Evolutionary conservation across 78 protist species (phyloP).

Genomic region (Parvularia atlantis): DNA sequence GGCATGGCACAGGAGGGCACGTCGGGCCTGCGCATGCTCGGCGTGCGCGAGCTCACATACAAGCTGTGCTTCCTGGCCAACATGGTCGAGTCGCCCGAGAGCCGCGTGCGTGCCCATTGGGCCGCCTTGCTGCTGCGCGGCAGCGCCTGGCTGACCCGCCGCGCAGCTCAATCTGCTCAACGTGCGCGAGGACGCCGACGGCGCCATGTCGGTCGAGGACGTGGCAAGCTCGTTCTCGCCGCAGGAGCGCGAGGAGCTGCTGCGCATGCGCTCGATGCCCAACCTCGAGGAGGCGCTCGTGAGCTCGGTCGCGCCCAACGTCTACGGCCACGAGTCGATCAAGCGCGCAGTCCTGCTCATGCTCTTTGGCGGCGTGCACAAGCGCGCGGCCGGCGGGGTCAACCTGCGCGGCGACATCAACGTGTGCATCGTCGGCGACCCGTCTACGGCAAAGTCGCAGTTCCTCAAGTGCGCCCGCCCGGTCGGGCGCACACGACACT

Average conservation of each 20-base stretch:
- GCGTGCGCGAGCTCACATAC: conserved; percentile 89
- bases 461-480: conserved; percentile 76
- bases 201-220: not conserved
- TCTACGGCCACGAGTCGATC: conserved; percentile 79
- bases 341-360: conserved; percentile 89
- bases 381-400: conserved; percentile 62
- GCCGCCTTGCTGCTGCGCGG: not conserved
- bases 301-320: conserved; percentile 62
- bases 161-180: conserved; percentile 1
- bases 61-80: conserved; percentile 76
- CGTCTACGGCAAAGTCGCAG: conserved; percentile 92
- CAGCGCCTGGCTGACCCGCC: not conserved
- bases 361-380: conserved; percentile 97
- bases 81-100: conserved; percentile 18
- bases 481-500: too few species aligned
- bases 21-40: conserved; percentile 78
- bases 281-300: conserved; percentile 45
- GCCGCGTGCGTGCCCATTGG: not conserved
- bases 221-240: conserved; percentile 10
- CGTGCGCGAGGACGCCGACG: conserved; percentile 5
- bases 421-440: conserved; percentile 98
- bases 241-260: not conserved
- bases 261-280: conserved; percentile 27
- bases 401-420: conserved; percentile 97
- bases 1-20: conserved; percentile 62